Percentiles rank a stretch among this genome's conserved stretches.
Conservation (phyloP, 495 filamentous ascomycete species). For the Jackrogersella multiformis region DNA sequence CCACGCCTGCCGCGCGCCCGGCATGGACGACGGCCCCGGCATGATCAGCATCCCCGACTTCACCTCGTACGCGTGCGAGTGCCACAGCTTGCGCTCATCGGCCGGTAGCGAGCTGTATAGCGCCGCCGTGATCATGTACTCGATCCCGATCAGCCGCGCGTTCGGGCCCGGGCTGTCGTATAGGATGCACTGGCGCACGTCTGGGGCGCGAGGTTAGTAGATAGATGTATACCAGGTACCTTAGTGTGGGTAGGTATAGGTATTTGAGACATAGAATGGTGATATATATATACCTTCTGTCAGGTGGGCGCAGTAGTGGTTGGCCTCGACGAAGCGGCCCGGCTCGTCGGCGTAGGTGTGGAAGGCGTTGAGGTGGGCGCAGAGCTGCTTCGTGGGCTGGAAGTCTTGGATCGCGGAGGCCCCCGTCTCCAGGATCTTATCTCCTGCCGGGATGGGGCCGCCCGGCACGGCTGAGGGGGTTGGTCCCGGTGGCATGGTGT, state of each 20-base stretch:
- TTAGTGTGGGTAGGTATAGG: not conserved
- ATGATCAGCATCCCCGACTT: conserved; percentile 88
- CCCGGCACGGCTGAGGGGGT: conserved; percentile 33
- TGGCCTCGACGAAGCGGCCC: conserved; percentile 73
- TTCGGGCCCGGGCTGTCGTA: conserved; percentile 74
- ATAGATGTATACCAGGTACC: not conserved
- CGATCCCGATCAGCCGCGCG: conserved; percentile 82
- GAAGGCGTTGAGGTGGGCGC: conserved; percentile 87
- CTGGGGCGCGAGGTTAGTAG: conserved; percentile 39
- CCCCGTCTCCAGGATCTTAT: conserved; percentile 43
- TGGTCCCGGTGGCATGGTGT: conserved; percentile 22
- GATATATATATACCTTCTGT: conserved; percentile 65
- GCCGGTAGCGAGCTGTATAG: conserved; percentile 71
- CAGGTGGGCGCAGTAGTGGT: conserved; percentile 87
- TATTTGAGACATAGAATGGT: not conserved
- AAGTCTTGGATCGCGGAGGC: conserved; percentile 61
- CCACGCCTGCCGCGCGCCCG: conserved; percentile 67
- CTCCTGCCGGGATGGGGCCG: conserved; percentile 32
- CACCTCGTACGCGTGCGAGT: conserved; percentile 86
- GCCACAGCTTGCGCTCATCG: conserved; percentile 79
- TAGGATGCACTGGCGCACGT: conserved; percentile 80
- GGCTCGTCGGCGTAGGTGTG: conserved; percentile 80
- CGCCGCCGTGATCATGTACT: conserved; percentile 86
- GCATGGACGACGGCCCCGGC: conserved; percentile 66
- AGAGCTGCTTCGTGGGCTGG: conserved; percentile 76